Percentiles rank a stretch among this genome's conserved stretches.
These are phyloP conservation scores for Backusella parvicylindrica DNA, from an alignment of 192 early-diverging fungal genomes.

Conservation along the genomic window DNA sequence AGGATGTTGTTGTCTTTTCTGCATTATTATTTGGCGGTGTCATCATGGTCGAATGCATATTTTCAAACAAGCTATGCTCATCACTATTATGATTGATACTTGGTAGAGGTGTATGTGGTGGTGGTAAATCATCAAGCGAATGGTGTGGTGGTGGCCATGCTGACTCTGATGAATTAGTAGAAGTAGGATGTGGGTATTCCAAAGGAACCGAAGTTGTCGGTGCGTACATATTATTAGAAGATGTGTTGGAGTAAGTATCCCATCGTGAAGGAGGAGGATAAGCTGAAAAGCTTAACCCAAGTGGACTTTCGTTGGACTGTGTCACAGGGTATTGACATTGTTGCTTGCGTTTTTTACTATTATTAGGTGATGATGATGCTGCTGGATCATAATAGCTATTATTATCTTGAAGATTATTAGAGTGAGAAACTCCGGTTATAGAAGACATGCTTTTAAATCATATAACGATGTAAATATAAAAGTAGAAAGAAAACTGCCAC, in stretches of 20 bases:
- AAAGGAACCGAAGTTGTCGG: background rate
- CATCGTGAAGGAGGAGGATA: background rate
- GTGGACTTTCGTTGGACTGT: background rate
- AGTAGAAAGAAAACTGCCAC: background rate
- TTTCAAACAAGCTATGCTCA: background rate
- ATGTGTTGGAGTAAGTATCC: background rate
- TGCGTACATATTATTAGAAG: background rate
- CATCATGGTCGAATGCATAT: conserved; percentile 1
- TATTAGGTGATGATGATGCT: background rate
- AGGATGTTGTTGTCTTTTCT: background rate
- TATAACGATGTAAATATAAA: background rate
- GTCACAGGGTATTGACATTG: background rate
- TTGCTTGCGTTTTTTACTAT: background rate
- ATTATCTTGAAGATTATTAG: background rate
- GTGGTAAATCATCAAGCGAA: background rate
- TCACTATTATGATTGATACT: background rate
- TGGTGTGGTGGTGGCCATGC: background rate
- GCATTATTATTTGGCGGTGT: background rate
- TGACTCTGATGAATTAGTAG: background rate
- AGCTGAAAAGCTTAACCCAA: background rate
- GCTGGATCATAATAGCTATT: background rate
- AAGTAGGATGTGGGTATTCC: background rate
- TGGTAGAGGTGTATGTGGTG: background rate
- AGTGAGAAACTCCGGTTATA: background rate
- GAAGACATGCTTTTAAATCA: background rate